Conservation (phyloP, 306 rosid species). For the Glycine tomentella region DNA sequence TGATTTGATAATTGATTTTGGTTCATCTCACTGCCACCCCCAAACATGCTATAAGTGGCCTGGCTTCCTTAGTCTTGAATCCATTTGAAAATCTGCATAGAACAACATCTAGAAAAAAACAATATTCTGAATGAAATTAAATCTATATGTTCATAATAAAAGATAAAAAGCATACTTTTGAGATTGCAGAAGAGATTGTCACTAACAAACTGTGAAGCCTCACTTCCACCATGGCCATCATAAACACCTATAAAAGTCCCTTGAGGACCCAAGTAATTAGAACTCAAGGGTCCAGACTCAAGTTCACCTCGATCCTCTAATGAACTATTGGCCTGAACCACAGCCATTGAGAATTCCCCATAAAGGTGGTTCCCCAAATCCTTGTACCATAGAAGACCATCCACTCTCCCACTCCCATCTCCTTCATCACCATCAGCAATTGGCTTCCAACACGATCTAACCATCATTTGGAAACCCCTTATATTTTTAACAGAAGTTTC, state of each 20-base stretch:
- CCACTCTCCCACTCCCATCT: slow-evolving; percentile 67
- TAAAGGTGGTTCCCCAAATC: slow-evolving; percentile 84
- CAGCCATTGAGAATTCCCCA: slow-evolving; percentile 95
- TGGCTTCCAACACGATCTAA: slow-evolving; percentile 81
- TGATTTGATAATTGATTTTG: no score
- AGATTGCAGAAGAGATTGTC: slow-evolving; percentile 78
- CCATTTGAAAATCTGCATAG: slow-evolving; percentile 25
- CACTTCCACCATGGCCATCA: slow-evolving; percentile 94
- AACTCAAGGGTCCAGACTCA: slow-evolving; percentile 81
- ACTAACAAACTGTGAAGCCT: slow-evolving; percentile 82
- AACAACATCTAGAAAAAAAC: neutral
- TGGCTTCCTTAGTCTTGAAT: neutral
- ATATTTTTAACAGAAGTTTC: no score
- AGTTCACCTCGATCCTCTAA: slow-evolving; percentile 90
- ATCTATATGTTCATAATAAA: neutral
- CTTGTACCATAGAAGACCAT: slow-evolving; percentile 84
- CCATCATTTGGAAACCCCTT: slow-evolving; percentile 57
- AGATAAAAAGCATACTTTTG: slow-evolving; percentile 64
- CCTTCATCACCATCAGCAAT: slow-evolving; percentile 68
- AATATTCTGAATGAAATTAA: slow-evolving; percentile 18
- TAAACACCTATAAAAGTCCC: slow-evolving; percentile 92
- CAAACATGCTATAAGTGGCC: neutral
- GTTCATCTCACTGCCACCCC: no score
- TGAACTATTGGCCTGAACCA: slow-evolving; percentile 77
- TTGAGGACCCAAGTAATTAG: slow-evolving; percentile 59